Percentiles rank a stretch among this genome's conserved stretches.
Conservation (phyloP, 2,329 filamentous ascomycete species). For the Pestalotiopsis sp. region DNA sequence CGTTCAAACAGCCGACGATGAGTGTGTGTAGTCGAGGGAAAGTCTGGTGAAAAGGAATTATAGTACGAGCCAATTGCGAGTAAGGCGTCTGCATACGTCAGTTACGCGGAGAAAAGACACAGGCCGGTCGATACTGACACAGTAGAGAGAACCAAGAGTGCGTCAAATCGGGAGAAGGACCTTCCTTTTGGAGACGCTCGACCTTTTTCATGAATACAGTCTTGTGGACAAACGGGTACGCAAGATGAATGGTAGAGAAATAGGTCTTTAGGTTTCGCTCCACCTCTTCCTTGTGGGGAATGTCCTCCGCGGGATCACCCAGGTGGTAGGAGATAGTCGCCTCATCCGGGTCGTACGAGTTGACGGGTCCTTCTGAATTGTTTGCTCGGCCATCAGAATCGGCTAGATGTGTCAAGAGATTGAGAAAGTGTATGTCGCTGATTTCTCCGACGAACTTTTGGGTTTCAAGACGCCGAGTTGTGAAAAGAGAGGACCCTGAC, state of each 20-base stretch:
- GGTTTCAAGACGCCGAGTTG: conserved; percentile 17
- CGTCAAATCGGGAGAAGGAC: neutral
- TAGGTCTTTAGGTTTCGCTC: neutral
- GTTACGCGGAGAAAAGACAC: conserved; percentile 24
- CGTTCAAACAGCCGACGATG: neutral
- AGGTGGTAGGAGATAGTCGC: conserved; percentile 16
- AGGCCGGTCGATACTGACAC: conserved; percentile 30
- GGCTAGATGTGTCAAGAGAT: conserved; percentile 31
- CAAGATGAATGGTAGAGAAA: conserved; percentile 36
- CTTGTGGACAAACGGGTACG: conserved; percentile 35
- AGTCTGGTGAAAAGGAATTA: neutral
- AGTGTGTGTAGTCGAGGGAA: neutral
- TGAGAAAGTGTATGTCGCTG: conserved; percentile 40
- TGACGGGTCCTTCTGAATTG: conserved; percentile 20
- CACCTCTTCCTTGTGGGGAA: conserved; percentile 15
- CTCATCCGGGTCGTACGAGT: conserved; percentile 27
- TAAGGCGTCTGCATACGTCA: neutral
- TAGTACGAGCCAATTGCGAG: neutral
- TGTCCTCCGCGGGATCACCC: conserved; percentile 9
- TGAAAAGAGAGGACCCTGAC: neutral
- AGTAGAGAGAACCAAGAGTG: conserved; percentile 18
- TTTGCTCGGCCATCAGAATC: conserved; percentile 9
- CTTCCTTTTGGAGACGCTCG: conserved; percentile 6
- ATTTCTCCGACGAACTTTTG: conserved; percentile 37
- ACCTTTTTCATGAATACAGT: conserved; percentile 18